Evolutionary conservation across 2,329 filamentous ascomycete species (phyloP).

Genomic region (Camillea tinctor): DNA sequence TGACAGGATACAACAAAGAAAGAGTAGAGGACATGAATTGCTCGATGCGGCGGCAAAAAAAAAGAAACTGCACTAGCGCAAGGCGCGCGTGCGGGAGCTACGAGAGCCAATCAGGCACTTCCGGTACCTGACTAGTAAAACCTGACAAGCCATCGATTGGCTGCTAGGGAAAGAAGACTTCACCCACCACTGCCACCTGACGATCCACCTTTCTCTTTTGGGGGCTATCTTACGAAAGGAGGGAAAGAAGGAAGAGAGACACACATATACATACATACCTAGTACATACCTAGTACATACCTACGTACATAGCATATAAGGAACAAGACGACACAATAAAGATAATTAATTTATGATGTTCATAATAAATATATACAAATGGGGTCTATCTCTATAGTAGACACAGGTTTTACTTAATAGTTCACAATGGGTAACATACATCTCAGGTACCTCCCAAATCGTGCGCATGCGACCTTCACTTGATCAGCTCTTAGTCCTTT

Average conservation of each 20-base stretch:
- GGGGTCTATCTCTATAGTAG: too few relatives aligned
- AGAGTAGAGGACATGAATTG: neutral
- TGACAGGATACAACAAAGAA: neutral
- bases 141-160: slow-evolving; percentile 14
- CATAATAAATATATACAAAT: too few relatives aligned
- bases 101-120: slow-evolving; percentile 16
- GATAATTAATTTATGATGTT: too few relatives aligned
- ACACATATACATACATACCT: neutral
- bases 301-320: too few relatives aligned
- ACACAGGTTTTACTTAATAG: neutral
- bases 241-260: neutral
- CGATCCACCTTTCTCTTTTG: slow-evolving; percentile 9
- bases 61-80: neutral
- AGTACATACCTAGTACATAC: too few relatives aligned
- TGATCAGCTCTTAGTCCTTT: neutral
- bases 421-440: neutral
- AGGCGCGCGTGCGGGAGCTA: slow-evolving; percentile 4
- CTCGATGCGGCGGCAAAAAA: slow-evolving; percentile 17
- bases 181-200: too few relatives aligned
- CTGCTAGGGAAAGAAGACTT: neutral
- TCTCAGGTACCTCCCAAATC: neutral
- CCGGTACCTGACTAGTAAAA: slow-evolving; percentile 25
- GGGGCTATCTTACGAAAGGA: neutral
- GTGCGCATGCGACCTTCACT: neutral
- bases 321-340: slow-evolving; percentile 5